Evolutionary conservation across 768 basidiomycete species (phyloP).

Genomic region (Termitomyces sp.): DNA sequence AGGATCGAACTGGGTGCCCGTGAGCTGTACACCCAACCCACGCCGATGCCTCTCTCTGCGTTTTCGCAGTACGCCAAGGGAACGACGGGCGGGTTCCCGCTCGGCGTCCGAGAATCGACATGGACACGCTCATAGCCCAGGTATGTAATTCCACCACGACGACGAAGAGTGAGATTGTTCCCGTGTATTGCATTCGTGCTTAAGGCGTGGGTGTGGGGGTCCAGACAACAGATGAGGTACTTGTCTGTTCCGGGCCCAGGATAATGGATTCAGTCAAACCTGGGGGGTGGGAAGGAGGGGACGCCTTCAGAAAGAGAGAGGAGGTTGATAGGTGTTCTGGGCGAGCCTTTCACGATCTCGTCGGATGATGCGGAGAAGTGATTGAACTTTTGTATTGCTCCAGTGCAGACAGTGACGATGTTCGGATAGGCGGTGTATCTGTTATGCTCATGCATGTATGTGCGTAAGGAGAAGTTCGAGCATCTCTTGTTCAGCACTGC

Average conservation of each 20-base stretch:
- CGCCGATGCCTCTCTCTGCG: conserved; percentile 51
- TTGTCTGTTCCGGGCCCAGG: conserved; percentile 86
- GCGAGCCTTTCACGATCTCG: conserved; percentile 15
- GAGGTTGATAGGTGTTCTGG: conserved; percentile 54
- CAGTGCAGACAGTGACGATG: conserved; percentile 63
- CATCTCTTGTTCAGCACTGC: conserved; percentile 72
- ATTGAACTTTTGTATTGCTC: conserved; percentile 31
- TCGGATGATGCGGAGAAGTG: too few species aligned
- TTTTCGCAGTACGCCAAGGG: conserved; percentile 26
- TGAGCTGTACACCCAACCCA: conserved; percentile 51
- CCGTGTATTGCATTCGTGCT: conserved; percentile 42
- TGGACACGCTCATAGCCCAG: conserved; percentile 1
- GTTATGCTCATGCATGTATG: conserved; percentile 91
- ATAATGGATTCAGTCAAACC: conserved; percentile 65
- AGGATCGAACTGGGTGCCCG: conserved; percentile 23
- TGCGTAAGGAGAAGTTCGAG: conserved; percentile 82
- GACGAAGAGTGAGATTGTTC: conserved; percentile 14
- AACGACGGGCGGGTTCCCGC: conserved; percentile 7
- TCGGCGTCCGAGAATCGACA: conserved; percentile 14
- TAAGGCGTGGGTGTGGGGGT: conserved; percentile 80
- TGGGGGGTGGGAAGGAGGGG: conserved; percentile 10
- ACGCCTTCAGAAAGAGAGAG: conserved; percentile 19
- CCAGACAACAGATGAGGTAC: conserved; percentile 84
- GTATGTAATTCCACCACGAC: not conserved
- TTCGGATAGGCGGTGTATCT: conserved; percentile 94